Evolutionary conservation across 139 green algal species (phyloP).

Genomic region (Picocystis salinarum): DNA sequence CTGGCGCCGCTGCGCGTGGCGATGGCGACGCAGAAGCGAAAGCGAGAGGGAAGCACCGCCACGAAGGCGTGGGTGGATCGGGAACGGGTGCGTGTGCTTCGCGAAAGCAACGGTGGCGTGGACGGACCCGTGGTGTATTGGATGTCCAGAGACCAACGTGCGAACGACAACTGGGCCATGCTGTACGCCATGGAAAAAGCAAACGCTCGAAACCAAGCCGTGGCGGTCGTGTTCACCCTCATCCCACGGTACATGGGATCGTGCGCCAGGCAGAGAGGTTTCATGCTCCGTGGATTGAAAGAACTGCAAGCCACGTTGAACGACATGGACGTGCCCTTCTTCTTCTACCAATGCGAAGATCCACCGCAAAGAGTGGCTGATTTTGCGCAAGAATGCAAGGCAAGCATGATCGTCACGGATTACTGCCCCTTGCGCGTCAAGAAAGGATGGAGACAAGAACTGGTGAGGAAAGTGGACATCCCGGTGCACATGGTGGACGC

Average conservation of each 20-base stretch:
- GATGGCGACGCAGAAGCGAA: no score
- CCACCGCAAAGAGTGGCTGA: constrained; percentile 46
- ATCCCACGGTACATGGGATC: constrained; percentile 37
- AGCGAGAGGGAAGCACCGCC: no score
- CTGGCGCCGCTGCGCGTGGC: no score
- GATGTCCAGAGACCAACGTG: constrained; percentile 79
- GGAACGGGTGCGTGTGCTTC: no score
- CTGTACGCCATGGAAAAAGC: constrained; percentile 58
- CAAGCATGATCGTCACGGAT: constrained; percentile 71
- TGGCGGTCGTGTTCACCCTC: constrained; percentile 25
- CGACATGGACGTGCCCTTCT: constrained; percentile 1
- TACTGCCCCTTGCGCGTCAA: constrained; percentile 58
- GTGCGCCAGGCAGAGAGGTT: constrained; percentile 67
- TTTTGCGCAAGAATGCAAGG: constrained; percentile 32
- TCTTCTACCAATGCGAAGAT: constrained; percentile 20
- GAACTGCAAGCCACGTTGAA: constrained; percentile 32
- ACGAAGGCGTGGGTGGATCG: no score
- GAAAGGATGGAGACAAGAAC: constrained; percentile 41
- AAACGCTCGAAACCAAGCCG: neutral
- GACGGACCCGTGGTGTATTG: constrained; percentile 20
- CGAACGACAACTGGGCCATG: constrained; percentile 88
- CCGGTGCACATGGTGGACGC: constrained; percentile 67
- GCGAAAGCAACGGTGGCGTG: no score
- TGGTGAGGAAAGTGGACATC: constrained; percentile 9
- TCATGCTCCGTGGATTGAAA: constrained; percentile 66